These are phyloP conservation scores for Diaporthe australafricana DNA, from an alignment of 2,329 filamentous ascomycete genomes.

Conservation along the genomic window DNA sequence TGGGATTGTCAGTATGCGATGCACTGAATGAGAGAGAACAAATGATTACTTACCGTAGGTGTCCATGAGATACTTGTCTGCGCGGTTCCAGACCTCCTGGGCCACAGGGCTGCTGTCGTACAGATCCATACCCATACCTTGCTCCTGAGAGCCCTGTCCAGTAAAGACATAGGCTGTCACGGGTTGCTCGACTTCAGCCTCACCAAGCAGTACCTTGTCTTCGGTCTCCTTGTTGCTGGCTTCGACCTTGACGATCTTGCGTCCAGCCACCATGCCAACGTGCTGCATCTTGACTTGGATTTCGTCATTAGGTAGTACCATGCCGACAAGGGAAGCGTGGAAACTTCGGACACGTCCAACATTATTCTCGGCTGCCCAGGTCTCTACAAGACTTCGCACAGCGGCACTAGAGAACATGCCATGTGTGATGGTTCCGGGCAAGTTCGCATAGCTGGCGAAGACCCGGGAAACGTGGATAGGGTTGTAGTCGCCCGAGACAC, in stretches of 20 bases:
- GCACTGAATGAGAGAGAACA: not conserved
- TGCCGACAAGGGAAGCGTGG: slow-evolving; percentile 95
- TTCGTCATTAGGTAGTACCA: slow-evolving; percentile 97
- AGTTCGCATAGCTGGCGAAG: slow-evolving; percentile 94
- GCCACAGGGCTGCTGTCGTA: slow-evolving; percentile 94
- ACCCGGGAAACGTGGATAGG: slow-evolving; percentile 98
- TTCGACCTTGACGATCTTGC: slow-evolving; percentile 99
- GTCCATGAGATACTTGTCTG: slow-evolving; percentile 97
- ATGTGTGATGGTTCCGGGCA: slow-evolving; percentile 97
- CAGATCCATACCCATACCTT: slow-evolving; percentile 99
- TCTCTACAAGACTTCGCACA: slow-evolving; percentile 95
- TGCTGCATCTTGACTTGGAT: slow-evolving; percentile 96
- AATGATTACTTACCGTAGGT: slow-evolving; percentile 81
- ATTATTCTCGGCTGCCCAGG: slow-evolving; percentile 99
- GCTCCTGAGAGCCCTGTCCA: slow-evolving; percentile 97
- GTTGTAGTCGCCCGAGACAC: slow-evolving; percentile 98
- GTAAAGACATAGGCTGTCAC: slow-evolving; percentile 98
- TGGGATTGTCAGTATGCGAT: slow-evolving; percentile 46
- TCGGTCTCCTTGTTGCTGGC: slow-evolving; percentile 95
- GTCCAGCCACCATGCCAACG: slow-evolving; percentile 95
- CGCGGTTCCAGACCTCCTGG: slow-evolving; percentile 97
- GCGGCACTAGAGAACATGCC: slow-evolving; percentile 99
- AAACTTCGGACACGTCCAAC: slow-evolving; percentile 97
- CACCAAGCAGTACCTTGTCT: slow-evolving; percentile 93
- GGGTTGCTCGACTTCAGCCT: slow-evolving; percentile 97